Evolutionary conservation across 805 yeast species (phyloP).

Genomic region (Kluyveromyces nonfermentans): DNA sequence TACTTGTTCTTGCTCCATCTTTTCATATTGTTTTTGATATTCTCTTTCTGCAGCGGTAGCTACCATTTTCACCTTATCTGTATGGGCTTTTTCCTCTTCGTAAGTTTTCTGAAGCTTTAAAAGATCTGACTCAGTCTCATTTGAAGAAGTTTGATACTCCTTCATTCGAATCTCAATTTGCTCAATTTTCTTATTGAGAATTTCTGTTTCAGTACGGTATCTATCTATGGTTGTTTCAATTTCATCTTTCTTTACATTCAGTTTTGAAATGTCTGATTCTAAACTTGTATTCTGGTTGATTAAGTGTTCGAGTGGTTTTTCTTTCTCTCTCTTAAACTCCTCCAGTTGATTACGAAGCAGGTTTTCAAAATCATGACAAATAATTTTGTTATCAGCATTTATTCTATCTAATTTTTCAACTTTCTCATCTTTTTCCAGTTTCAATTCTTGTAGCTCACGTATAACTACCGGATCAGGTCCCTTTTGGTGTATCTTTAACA

Average conservation of each 20-base stretch:
- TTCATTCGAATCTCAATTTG: conserved; percentile 5
- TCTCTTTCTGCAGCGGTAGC: conserved; percentile 12
- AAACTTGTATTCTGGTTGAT: conserved; percentile 11
- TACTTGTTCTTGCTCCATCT: conserved; percentile 29
- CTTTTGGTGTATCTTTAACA: conserved; percentile 19
- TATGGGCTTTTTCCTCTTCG: conserved; percentile 11
- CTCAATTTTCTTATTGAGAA: conserved; percentile 8
- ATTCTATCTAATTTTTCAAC: conserved; percentile 9
- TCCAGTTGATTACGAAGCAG: conserved; percentile 16
- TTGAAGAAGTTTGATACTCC: conserved; percentile 7
- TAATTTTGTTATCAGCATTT: conserved; percentile 9
- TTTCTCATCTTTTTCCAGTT: conserved; percentile 16
- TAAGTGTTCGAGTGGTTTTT: conserved; percentile 18
- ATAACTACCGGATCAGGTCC: conserved; percentile 26
- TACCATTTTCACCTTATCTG: conserved; percentile 16
- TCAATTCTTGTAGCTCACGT: conserved; percentile 21
- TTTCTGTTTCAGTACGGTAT: conserved; percentile 11
- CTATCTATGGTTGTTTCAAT: conserved; percentile 15
- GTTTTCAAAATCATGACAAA: conserved; percentile 8
- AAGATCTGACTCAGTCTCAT: conserved; percentile 18
- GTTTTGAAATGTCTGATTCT: conserved; percentile 7
- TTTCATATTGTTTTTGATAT: conserved; percentile 21
- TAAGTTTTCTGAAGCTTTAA: conserved; percentile 16
- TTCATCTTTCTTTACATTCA: conserved; percentile 11
- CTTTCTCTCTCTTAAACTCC: conserved; percentile 13